Conservation (phyloP, 2,329 filamentous ascomycete species). For the Pseudogymnoascus sp. region DNA sequence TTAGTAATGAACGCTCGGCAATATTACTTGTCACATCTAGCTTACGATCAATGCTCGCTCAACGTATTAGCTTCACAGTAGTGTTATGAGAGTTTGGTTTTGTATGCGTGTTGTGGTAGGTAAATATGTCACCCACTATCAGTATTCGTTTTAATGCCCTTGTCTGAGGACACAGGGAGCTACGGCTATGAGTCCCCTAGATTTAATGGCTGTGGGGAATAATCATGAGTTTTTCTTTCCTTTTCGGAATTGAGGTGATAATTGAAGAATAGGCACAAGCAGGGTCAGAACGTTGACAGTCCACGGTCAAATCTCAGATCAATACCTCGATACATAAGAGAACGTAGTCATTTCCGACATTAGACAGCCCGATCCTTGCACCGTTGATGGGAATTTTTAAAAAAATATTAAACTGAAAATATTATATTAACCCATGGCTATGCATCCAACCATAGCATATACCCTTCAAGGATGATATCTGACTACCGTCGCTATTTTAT, state of each 20-base stretch:
- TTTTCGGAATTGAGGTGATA: neutral
- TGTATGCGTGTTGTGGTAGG: no score
- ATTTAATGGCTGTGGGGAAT: neutral
- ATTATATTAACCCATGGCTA: neutral
- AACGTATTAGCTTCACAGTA: no score
- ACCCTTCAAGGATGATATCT: neutral
- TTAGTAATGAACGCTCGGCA: no score
- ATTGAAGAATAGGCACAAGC: neutral
- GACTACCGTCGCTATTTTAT: neutral
- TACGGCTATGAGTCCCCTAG: neutral
- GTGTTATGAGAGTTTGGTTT: no score
- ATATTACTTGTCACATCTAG: no score
- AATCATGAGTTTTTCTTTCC: neutral
- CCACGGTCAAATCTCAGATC: no score
- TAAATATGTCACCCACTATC: no score
- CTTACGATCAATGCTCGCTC: no score
- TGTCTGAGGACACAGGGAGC: neutral
- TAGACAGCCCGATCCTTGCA: neutral
- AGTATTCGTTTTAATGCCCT: no score
- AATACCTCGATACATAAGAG: no score
- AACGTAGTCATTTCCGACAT: neutral
- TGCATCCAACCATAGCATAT: neutral
- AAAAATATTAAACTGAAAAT: neutral
- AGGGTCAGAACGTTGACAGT: no score
- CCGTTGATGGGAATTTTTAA: neutral